Conservation (phyloP, 169 alveolate species). For the Cryptosporidium ubiquitum region DNA sequence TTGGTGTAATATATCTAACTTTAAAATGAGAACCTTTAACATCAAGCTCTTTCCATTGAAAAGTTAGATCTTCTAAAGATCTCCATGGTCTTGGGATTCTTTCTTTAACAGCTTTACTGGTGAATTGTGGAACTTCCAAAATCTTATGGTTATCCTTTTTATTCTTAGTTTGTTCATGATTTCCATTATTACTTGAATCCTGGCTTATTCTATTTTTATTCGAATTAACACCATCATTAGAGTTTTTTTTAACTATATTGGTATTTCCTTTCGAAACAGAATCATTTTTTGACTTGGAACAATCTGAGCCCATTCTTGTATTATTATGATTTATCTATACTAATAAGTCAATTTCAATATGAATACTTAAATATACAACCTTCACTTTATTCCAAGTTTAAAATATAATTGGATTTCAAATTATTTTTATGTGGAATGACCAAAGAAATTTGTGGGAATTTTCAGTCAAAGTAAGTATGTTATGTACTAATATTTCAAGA, state of each 20-base stretch:
- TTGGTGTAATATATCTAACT: conserved; percentile 68
- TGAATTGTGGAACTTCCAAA: conserved; percentile 11
- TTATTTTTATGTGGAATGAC: not conserved
- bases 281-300: not conserved
- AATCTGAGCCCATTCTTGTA: conserved; percentile 6
- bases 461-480: too few relatives aligned
- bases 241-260: not conserved
- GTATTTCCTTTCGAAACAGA: not conserved
- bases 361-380: too few relatives aligned
- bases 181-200: not conserved
- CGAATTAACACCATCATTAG: not conserved
- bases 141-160: not conserved
- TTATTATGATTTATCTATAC: not conserved
- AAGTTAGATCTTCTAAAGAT: conserved; percentile 26
- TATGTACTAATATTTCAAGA: not conserved
- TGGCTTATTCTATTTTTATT: too few relatives aligned
- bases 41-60: conserved; percentile 38
- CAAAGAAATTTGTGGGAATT: not conserved
- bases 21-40: conserved; percentile 18
- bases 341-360: not conserved
- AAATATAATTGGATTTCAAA: not conserved
- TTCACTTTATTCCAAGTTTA: not conserved
- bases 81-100: conserved; percentile 64
- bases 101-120: conserved; percentile 25
- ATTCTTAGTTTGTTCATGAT: not conserved